These are phyloP conservation scores for Luzula sylvatica DNA, from an alignment of 176 grass and related monocot genomes.

Conservation along the genomic window DNA sequence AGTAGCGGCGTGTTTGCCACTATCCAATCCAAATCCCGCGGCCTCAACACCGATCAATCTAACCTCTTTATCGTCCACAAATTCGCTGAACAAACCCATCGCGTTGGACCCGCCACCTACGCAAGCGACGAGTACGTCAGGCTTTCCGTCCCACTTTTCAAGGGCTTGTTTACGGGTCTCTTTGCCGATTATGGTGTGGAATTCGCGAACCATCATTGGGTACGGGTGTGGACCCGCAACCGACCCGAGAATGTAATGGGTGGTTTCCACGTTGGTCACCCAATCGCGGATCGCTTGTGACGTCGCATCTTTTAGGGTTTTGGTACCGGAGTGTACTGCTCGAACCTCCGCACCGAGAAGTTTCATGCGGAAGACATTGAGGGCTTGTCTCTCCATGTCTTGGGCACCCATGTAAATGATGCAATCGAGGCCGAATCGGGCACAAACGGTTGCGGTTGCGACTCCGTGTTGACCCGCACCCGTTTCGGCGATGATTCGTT, in stretches of 20 bases:
- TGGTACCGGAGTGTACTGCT: conserved; percentile 78
- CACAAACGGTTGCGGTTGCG: conserved; percentile 86
- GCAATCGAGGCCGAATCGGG: conserved; percentile 69
- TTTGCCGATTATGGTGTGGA: conserved; percentile 83
- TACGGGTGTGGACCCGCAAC: conserved; percentile 90
- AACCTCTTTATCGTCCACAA: conserved; percentile 74
- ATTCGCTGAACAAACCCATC: conserved; percentile 95
- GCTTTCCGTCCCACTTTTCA: conserved; percentile 87
- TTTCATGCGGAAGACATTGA: conserved; percentile 94
- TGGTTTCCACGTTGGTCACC: conserved; percentile 85
- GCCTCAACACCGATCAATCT: conserved; percentile 91
- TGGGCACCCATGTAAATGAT: conserved; percentile 94
- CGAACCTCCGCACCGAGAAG: conserved; percentile 98
- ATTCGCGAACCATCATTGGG: conserved; percentile 98
- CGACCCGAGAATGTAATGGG: conserved; percentile 90
- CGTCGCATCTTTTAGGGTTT: conserved; percentile 93
- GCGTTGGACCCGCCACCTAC: conserved; percentile 94
- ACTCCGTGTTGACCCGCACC: conserved; percentile 93
- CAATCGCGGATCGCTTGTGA: conserved; percentile 94
- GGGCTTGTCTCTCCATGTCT: conserved; percentile 95
- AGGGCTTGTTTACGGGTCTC: conserved; percentile 83
- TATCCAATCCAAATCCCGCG: conserved; percentile 78
- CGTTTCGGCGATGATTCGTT: conserved; percentile 92
- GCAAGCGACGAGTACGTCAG: conserved; percentile 87
- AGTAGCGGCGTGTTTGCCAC: conserved; percentile 83